Base-by-base conservation (phyloP, 2,329 filamentous ascomycete genomes). In the Scedosporium aurantiacum region DNA sequence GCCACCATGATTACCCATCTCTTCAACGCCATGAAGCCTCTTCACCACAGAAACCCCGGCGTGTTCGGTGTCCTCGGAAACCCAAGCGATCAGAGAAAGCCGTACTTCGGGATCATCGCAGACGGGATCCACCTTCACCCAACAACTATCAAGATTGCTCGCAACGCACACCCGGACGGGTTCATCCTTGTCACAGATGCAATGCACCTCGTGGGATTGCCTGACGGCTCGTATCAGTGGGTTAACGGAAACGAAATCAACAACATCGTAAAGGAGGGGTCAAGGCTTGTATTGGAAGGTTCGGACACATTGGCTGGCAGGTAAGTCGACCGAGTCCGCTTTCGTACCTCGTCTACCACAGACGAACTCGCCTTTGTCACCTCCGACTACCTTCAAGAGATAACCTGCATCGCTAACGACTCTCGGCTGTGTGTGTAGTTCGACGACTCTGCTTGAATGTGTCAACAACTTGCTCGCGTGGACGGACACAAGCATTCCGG, bases 101-200 rank as follows among this genome's bases (percentile, higher is more conserved):
- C 91, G 0, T 96, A 82, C 72, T 97, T 93, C 71, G 92, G 92
- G 63, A 83, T 96, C 68, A 96, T 97, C 63, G 85, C 90, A 3
- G 92, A 97, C 70, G 92, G 92, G 21, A 91, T 95, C 64, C 92
- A 97, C 71, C 78, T 96, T 37, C 91, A 96, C 67, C 89, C 91
- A 0, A 92, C 90, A 1, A 90, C 89, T 0, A 85, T 96, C 73
- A 92, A 91, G 72, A 93, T 96, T 63, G 91, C 92, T 1, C 95
- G 87, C 77, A 90, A 90, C 66, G 87, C 91, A 0, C 90, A 96
- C 69, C 91, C 90, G 0, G 82, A 87, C 4, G 92, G 92, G 0
- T 86, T 94, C 68, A 88, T 96, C 63, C 82, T 97, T 5, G 91
- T 97, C 54, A 96, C 92, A 0, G 92, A 97, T 72, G 91, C 91